A percentile compares a stretch with the other conserved stretches of the same genome.
Evolutionary conservation across 2,329 filamentous ascomycete species (phyloP).

Genomic region (Mollisiaceae sp.): DNA sequence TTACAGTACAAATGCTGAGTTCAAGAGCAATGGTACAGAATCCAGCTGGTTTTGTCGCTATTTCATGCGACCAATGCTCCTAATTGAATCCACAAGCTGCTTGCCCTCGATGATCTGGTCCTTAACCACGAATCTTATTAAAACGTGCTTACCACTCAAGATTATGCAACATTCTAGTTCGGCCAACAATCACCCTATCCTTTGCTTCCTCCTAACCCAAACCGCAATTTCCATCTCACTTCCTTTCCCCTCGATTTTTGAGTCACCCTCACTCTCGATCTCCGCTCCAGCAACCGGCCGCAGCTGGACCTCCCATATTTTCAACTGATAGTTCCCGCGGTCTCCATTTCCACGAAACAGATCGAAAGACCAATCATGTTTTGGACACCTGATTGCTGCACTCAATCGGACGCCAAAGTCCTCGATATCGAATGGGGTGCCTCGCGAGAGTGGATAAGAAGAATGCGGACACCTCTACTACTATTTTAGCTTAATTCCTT

Average conservation of each 20-base stretch:
- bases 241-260: background rate
- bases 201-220: constrained; percentile 34
- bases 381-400: constrained; percentile 68
- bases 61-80: no score
- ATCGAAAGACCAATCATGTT: constrained; percentile 76
- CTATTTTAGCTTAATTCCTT: background rate
- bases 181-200: constrained; percentile 27
- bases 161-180: no score
- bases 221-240: constrained; percentile 26
- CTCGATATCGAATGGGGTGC: constrained; percentile 71
- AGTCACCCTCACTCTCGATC: no score
- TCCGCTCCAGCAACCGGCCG: constrained; percentile 45
- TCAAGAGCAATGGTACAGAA: no score
- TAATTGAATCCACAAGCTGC: no score
- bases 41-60: no score
- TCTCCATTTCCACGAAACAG: constrained; percentile 66
- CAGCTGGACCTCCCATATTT: constrained; percentile 67
- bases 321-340: constrained; percentile 64
- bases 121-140: background rate
- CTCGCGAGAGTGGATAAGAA: constrained; percentile 67
- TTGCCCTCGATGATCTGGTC: no score
- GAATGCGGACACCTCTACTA: constrained; percentile 69
- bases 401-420: constrained; percentile 70
- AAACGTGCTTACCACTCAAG: no score
- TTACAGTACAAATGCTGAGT: no score